These are phyloP conservation scores for Emmonsiellopsis sp. DNA, from an alignment of 2,329 filamentous ascomycete species.

Conservation along the genomic window DNA sequence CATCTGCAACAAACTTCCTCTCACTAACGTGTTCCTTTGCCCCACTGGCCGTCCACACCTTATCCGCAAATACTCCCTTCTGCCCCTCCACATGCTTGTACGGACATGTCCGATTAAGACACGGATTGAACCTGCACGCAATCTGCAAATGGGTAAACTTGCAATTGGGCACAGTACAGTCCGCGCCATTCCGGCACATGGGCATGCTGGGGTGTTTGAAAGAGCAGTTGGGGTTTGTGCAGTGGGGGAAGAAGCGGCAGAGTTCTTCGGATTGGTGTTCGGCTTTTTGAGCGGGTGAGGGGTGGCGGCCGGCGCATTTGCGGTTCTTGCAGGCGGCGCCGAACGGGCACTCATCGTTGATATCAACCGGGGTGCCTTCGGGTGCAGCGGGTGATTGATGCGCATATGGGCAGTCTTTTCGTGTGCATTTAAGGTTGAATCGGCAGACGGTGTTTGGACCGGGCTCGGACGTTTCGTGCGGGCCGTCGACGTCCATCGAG, in stretches of 20 bases:
- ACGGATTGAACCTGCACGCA: constrained; percentile 84
- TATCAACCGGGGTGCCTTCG: constrained; percentile 65
- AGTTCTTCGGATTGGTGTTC: constrained; percentile 75
- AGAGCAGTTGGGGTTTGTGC: constrained; percentile 75
- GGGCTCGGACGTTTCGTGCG: constrained; percentile 39
- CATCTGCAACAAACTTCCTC: constrained; percentile 69
- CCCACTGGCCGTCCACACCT: constrained; percentile 68
- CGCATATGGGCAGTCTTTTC: constrained; percentile 82
- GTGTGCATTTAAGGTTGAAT: constrained; percentile 81
- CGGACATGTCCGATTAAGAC: constrained; percentile 75
- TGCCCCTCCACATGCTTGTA: constrained; percentile 92
- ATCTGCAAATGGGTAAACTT: constrained; percentile 82
- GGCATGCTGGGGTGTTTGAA: constrained; percentile 86
- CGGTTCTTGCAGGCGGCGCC: constrained; percentile 91
- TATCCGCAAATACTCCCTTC: constrained; percentile 73
- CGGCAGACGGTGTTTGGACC: constrained; percentile 66
- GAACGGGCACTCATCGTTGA: constrained; percentile 71
- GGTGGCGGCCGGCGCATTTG: constrained; percentile 87
- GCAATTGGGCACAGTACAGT: constrained; percentile 73
- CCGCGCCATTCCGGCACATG: constrained; percentile 80
- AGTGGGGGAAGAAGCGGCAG: constrained; percentile 87
- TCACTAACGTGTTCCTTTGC: constrained; percentile 63
- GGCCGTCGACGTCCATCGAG: constrained; percentile 21
- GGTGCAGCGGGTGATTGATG: constrained; percentile 90
- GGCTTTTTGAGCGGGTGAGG: constrained; percentile 73